Evolutionary conservation across 805 yeast species (phyloP), one percentile per base, ranked within the genome.

Genomic region (Hanseniaspora lindneri): DNA sequence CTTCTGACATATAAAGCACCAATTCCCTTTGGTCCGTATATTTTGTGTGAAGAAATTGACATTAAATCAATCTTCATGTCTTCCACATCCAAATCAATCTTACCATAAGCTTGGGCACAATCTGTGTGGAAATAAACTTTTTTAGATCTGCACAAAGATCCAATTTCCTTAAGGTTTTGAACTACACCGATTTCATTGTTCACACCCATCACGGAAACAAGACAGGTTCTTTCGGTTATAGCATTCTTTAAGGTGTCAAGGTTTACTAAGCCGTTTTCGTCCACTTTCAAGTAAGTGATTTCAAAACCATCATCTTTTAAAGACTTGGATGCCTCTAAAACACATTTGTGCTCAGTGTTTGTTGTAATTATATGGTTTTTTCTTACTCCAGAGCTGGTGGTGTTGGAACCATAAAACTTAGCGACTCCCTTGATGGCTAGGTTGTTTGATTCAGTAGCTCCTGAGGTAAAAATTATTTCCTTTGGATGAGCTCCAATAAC

Each of bases 261-360:
- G 60, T 75, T 74, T 51, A 92, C 72, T 55, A 89, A 71, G 1
- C 98, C 98, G 59, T 86, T 83, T 39, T 71, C 63, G 57, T 72
- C 72, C 21, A 92, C 98, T 13, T 88, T 87, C 56, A 92, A 73
- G 62, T 87, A 92, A 2, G 98, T 92, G 34, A 92, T 89, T 13
- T 92, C 97, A 59, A 83, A 89, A 0, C 97, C 98, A 62, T 92
- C 97, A 64, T 87, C 96, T 62, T 87, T 95, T 72, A 92, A 69
- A 59, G 84, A 84, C 60, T 98, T 78, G 55, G 95, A 88, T 11
- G 96, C 85, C 64, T 92, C 98, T 65, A 92, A 70, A n/a, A 92
- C 96, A 73, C 99, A 92, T 70, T 92, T 92, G 68, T 92, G 99
- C 67, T 92, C 99, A 1, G 97, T 92, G 66, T 87, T 95, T 2